These are phyloP conservation scores for Cytospora paraplurivora DNA, from an alignment of 2,329 filamentous ascomycete species.

Conservation along the genomic window DNA sequence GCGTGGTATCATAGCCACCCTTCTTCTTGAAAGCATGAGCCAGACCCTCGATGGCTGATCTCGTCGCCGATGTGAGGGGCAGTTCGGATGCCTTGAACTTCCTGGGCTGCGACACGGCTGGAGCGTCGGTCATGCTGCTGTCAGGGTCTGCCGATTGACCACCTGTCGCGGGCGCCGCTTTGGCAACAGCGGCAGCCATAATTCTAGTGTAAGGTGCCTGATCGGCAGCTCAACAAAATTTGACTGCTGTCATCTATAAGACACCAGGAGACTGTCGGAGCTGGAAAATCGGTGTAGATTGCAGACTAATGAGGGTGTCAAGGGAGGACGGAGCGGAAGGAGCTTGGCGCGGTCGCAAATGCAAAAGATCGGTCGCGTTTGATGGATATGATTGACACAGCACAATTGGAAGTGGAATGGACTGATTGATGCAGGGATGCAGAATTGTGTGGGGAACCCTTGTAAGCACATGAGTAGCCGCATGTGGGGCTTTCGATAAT, in stretches of 20 bases:
- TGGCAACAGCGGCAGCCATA: constrained; percentile 16
- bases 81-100: constrained; percentile 76
- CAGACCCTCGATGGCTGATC: constrained; percentile 71
- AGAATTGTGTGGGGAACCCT: constrained; percentile 16
- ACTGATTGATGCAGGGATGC: constrained; percentile 21
- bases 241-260: neutral
- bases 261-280: neutral
- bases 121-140: constrained; percentile 63
- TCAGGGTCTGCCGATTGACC: constrained; percentile 19
- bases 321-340: neutral
- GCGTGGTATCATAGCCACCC: constrained; percentile 76
- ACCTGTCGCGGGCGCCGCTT: constrained; percentile 15
- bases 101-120: constrained; percentile 30
- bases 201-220: constrained; percentile 23
- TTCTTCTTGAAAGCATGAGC: constrained; percentile 86
- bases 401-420: constrained; percentile 1
- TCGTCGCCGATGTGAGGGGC: constrained; percentile 71
- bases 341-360: neutral
- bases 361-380: neutral
- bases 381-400: constrained; percentile 6
- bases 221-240: constrained; percentile 12
- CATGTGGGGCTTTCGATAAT: constrained; percentile 24
- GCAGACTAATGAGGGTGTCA: neutral
- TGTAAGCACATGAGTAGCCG: constrained; percentile 17
- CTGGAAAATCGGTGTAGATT: neutral